Percentiles rank a stretch among this genome's conserved stretches.
These are phyloP conservation scores for Seminavis robusta DNA, from an alignment of 108 stramenopile genomes.

Conservation along the genomic window DNA sequence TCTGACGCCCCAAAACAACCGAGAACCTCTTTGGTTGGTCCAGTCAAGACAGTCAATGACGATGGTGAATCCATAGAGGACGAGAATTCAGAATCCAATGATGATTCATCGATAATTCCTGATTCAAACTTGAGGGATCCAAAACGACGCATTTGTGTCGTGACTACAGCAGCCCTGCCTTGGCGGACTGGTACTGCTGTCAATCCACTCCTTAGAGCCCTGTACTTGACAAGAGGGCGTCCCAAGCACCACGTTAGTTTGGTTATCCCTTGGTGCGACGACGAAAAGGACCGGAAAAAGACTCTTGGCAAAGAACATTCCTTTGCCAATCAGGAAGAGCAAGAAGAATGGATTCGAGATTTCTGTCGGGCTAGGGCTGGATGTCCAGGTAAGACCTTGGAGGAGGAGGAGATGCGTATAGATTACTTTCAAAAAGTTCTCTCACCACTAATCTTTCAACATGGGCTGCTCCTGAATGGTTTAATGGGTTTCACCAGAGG, in stretches of 20 bases:
- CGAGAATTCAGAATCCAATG: not conserved
- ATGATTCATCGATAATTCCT: not conserved
- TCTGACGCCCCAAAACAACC: not conserved
- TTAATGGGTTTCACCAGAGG: conserved; percentile 8
- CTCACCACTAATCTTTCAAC: too few relatives aligned
- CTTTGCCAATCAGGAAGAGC: conserved; percentile 56
- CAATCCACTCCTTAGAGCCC: conserved; percentile 59
- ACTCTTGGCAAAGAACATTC: conserved; percentile 47
- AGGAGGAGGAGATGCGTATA: not conserved
- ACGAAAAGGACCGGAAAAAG: conserved; percentile 44
- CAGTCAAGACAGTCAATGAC: not conserved
- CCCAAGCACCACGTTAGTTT: conserved; percentile 48
- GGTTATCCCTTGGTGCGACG: conserved; percentile 81
- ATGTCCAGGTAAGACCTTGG: conserved; percentile 9
- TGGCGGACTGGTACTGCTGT: conserved; percentile 92
- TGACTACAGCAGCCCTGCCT: conserved; percentile 81
- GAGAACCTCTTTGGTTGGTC: not conserved
- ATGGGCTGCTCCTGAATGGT: too few relatives aligned
- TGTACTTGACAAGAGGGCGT: conserved; percentile 39
- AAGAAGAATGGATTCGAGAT: conserved; percentile 66
- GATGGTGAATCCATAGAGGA: not conserved
- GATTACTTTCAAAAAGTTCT: too few relatives aligned
- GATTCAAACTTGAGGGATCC: conserved; percentile 23
- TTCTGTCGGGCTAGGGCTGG: conserved; percentile 46
- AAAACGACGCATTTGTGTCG: conserved; percentile 60